Conservation (phyloP, 768 basidiomycete genomes). For the Mycena floridula region DNA sequence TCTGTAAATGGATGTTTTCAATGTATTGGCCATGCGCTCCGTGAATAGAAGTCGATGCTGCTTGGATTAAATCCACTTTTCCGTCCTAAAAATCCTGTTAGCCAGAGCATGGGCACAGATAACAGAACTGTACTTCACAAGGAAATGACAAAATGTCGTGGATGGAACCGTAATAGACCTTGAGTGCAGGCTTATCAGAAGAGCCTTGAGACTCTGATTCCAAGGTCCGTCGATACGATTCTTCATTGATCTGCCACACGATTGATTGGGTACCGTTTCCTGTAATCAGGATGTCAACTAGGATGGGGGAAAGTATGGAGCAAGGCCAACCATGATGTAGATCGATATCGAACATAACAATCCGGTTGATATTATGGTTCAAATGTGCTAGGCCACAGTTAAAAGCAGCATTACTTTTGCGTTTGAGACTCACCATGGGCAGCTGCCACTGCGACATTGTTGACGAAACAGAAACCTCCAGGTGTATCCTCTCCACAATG, state of each 20-base stretch:
- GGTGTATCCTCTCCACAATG: constrained; percentile 90
- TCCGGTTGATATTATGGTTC: constrained; percentile 66
- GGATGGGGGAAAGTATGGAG: background rate
- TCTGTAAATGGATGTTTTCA: constrained; percentile 78
- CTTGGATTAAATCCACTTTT: constrained; percentile 69
- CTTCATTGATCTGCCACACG: constrained; percentile 87
- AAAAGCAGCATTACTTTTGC: too few species aligned
- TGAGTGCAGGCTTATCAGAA: constrained; percentile 30
- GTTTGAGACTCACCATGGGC: constrained; percentile 81
- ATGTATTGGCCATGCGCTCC: constrained; percentile 84
- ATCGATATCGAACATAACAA: constrained; percentile 90
- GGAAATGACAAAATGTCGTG: constrained; percentile 92
- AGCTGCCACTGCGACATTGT: constrained; percentile 87
- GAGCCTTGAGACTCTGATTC: constrained; percentile 35
- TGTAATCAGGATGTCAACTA: constrained; percentile 18
- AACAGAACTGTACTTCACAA: constrained; percentile 75
- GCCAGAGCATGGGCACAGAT: background rate
- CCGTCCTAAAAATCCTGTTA: constrained; percentile 54
- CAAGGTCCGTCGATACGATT: constrained; percentile 65
- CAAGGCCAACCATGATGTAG: constrained; percentile 68
- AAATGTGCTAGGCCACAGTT: constrained; percentile 59
- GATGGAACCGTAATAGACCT: constrained; percentile 85
- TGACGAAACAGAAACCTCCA: constrained; percentile 92
- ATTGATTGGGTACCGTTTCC: constrained; percentile 95
- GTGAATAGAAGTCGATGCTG: constrained; percentile 78